Evolutionary conservation across 306 rosid species (phyloP).

Genomic region (Corylus heterophylla): DNA sequence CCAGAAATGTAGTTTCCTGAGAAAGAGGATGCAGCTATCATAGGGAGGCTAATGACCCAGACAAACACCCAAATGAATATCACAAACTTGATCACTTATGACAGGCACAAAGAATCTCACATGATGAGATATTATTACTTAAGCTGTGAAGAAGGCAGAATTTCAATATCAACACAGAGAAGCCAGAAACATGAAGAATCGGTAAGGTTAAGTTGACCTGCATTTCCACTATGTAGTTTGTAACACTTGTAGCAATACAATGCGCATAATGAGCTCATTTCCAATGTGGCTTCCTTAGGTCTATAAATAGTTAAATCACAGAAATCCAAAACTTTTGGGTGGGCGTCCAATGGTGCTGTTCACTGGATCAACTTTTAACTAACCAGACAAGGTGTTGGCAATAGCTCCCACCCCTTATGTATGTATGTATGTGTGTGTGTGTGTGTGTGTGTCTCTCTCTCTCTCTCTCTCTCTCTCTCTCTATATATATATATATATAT

Average conservation of each 20-base stretch:
- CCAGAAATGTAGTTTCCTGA: conserved; percentile 92
- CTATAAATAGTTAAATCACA: background rate
- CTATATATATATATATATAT: no score
- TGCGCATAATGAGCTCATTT: background rate
- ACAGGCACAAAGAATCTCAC: background rate
- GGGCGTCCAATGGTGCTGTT: background rate
- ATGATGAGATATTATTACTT: background rate
- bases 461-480: no score
- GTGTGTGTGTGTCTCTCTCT: no score
- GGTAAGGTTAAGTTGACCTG: background rate
- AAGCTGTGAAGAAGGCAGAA: background rate
- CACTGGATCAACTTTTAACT: background rate
- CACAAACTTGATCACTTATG: background rate
- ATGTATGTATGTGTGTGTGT: no score
- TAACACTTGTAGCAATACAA: background rate
- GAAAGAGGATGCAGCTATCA: conserved; percentile 28
- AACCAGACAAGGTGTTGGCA: background rate
- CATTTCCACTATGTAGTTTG: background rate
- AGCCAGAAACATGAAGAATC: background rate
- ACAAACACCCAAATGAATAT: background rate
- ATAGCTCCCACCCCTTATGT: background rate
- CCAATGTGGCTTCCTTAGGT: background rate
- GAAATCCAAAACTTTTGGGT: background rate
- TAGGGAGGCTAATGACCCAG: conserved; percentile 22
- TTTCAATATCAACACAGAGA: background rate